phyloP scores from a whole-genome alignment of 257 asterid genomes.

The Capsicum chinense region DNA sequence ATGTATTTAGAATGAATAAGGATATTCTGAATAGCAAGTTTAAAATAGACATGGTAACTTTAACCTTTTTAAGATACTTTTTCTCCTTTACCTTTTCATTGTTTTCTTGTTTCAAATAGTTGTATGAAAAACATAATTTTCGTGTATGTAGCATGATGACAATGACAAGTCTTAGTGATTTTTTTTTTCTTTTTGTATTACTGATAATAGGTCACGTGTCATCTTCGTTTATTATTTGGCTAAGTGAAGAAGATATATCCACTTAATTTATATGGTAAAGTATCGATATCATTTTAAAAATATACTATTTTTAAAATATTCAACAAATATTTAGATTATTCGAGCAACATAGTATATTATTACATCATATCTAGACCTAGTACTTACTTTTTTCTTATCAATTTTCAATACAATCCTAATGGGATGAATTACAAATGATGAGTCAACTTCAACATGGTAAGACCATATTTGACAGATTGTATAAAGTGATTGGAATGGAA shows the following conservation, averaged over 20 bases:
- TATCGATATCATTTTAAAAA: background rate
- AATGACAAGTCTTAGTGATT: background rate
- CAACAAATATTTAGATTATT: background rate
- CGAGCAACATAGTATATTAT: too few relatives aligned
- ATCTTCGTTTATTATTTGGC: background rate
- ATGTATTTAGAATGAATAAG: background rate
- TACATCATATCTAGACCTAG: too few relatives aligned
- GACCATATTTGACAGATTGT: constrained; percentile 31
- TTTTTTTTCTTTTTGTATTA: background rate
- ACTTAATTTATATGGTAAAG: too few relatives aligned
- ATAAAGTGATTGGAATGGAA: constrained; percentile 22
- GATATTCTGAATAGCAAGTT: background rate
- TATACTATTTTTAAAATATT: background rate
- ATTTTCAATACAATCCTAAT: too few relatives aligned
- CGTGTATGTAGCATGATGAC: background rate
- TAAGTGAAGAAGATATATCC: too few relatives aligned
- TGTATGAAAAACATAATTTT: background rate
- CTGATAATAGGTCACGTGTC: background rate
- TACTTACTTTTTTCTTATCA: too few relatives aligned
- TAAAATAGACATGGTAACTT: background rate
- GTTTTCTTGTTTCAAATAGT: background rate
- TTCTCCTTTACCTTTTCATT: background rate
- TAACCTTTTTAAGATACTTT: background rate
- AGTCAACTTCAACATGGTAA: constrained; percentile 9
- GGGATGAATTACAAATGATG: background rate